Percentiles rank a stretch among this genome's conserved stretches.
phyloP scores from a whole-genome alignment of 1,139 yeast species.

The Casaregolazyma suthepensis region DNA sequence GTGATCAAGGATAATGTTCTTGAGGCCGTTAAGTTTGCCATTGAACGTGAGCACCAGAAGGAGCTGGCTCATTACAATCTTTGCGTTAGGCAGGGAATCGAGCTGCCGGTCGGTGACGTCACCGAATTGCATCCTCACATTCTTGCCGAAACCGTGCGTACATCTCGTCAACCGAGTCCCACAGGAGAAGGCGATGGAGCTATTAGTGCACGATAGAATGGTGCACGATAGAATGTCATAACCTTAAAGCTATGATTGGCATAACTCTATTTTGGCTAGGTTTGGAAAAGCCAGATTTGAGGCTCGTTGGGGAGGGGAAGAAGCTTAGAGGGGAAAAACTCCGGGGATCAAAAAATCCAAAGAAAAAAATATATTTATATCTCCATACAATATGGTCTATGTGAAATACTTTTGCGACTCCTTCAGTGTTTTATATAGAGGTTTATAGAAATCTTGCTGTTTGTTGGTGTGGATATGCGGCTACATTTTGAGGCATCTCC shows the following conservation, averaged over 20 bases:
- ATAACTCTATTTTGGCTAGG: neutral
- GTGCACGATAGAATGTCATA: too few relatives aligned
- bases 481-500: neutral
- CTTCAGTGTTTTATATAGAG: neutral
- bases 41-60: conserved; percentile 67
- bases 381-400: neutral
- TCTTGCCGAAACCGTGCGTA: conserved; percentile 11
- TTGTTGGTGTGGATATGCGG: neutral
- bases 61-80: conserved; percentile 42
- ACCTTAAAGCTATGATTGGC: neutral
- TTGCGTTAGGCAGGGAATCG: conserved; percentile 14
- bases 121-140: conserved; percentile 16
- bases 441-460: neutral
- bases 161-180: conserved; percentile 1
- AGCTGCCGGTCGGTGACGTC: conserved; percentile 13
- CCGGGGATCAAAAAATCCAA: neutral
- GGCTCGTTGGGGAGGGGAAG: neutral
- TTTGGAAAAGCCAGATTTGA: neutral
- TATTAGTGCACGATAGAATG: neutral
- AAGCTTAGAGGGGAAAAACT: neutral
- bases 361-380: neutral
- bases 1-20: conserved; percentile 65
- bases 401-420: neutral
- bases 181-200: neutral
- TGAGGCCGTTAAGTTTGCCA: conserved; percentile 77